These are phyloP conservation scores for Acacia acuminata DNA, from an alignment of 306 rosid species.

Conservation along the genomic window DNA sequence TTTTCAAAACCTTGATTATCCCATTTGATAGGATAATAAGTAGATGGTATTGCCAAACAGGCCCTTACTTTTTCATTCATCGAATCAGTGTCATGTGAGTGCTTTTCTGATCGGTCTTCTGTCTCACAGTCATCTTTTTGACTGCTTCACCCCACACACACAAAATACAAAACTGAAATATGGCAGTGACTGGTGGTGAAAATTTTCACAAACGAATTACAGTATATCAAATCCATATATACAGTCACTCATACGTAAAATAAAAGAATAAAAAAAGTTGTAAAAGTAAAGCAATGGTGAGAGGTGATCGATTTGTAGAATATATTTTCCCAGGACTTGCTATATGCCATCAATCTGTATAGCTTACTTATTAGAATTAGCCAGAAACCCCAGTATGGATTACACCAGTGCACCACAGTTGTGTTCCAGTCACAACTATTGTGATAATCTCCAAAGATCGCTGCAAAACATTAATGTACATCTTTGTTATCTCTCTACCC, in stretches of 20 bases:
- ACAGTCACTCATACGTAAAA: not conserved
- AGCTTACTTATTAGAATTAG: conserved; percentile 31
- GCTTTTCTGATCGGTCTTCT: not conserved
- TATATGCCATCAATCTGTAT: not conserved
- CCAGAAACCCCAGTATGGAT: conserved; percentile 59
- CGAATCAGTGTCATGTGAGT: no score
- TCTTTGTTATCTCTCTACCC: not conserved
- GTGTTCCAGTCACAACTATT: conserved; percentile 78
- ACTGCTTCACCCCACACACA: not conserved
- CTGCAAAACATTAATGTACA: conserved; percentile 37
- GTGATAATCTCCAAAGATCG: conserved; percentile 69
- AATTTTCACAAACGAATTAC: not conserved
- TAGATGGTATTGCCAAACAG: no score
- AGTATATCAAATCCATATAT: not conserved
- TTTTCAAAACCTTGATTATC: no score
- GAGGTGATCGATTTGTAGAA: no score
- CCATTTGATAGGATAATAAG: no score
- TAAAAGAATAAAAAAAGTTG: not conserved
- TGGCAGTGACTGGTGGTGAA: not conserved
- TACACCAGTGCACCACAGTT: conserved; percentile 56
- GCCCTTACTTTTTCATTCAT: no score
- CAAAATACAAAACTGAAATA: no score
- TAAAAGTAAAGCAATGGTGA: not conserved
- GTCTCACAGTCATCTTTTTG: not conserved
- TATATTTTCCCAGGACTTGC: not conserved